Conservation (phyloP, 2,329 filamentous ascomycete species). For the Hypoxylon sp. region DNA sequence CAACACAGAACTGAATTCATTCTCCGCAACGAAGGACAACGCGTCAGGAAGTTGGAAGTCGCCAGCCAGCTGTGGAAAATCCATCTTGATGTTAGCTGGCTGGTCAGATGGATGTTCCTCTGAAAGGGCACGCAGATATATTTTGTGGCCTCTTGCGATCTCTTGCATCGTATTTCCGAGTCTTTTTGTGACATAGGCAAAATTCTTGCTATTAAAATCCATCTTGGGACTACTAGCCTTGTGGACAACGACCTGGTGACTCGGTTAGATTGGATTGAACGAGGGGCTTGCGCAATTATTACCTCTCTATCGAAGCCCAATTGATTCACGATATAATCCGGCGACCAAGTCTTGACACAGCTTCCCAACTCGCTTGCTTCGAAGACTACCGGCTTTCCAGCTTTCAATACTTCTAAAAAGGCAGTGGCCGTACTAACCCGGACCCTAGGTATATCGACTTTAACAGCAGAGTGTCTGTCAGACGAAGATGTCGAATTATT, state of each 20-base stretch:
- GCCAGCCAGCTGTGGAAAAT: slow-evolving; percentile 76
- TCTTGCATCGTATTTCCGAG: slow-evolving; percentile 77
- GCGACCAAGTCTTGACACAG: slow-evolving; percentile 76
- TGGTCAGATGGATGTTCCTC: slow-evolving; percentile 74
- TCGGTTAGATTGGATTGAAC: slow-evolving; percentile 9
- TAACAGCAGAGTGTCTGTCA: slow-evolving; percentile 54
- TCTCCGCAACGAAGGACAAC: slow-evolving; percentile 70
- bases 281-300: slow-evolving; percentile 38
- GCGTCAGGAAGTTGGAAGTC: slow-evolving; percentile 79
- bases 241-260: slow-evolving; percentile 76
- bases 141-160: slow-evolving; percentile 68
- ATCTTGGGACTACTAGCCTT: slow-evolving; percentile 74
- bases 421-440: slow-evolving; percentile 65
- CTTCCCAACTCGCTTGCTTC: slow-evolving; percentile 74
- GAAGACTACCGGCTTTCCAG: slow-evolving; percentile 74
- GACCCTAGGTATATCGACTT: slow-evolving; percentile 63
- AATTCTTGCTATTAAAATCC: slow-evolving; percentile 88
- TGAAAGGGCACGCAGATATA: slow-evolving; percentile 86
- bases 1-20: slow-evolving; percentile 81
- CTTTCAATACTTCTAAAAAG: slow-evolving; percentile 71
- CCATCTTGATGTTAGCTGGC: slow-evolving; percentile 76
- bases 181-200: slow-evolving; percentile 76
- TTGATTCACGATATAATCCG: slow-evolving; percentile 73
- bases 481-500: background rate
- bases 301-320: slow-evolving; percentile 74